phyloP scores from a whole-genome alignment of 345 rosid genomes.

The Adansonia digitata region DNA sequence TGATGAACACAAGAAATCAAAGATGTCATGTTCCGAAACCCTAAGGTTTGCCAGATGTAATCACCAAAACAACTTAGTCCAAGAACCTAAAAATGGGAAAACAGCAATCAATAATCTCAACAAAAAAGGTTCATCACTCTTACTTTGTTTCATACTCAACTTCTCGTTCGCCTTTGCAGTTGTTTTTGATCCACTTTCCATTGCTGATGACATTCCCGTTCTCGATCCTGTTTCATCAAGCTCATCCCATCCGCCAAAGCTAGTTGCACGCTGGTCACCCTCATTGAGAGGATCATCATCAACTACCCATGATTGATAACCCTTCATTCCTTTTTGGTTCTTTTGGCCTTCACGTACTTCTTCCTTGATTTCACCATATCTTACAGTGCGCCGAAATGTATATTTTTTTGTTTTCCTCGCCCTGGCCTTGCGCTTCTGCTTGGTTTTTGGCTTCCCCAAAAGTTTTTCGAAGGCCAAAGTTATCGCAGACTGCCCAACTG shows the following conservation, averaged over 20 bases:
- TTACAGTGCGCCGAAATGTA: slow-evolving; percentile 10
- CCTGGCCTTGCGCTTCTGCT: slow-evolving; percentile 24
- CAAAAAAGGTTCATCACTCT: slow-evolving; percentile 36
- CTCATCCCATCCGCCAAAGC: slow-evolving; percentile 66
- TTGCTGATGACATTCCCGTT: slow-evolving; percentile 9
- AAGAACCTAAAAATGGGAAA: slow-evolving; percentile 52
- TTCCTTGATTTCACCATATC: slow-evolving; percentile 18
- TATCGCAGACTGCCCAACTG: slow-evolving; percentile 33
- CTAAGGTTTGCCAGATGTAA: neutral
- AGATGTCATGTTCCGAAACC: neutral
- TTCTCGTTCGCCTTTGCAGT: slow-evolving; percentile 16
- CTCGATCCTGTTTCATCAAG: slow-evolving; percentile 26
- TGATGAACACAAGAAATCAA: neutral
- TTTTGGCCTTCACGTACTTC: slow-evolving; percentile 17
- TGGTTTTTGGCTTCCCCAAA: slow-evolving; percentile 14
- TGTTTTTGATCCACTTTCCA: slow-evolving; percentile 6
- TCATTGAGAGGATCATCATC: slow-evolving; percentile 18
- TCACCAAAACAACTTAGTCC: slow-evolving; percentile 47
- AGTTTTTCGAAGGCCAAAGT: slow-evolving; percentile 32
- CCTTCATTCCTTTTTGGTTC: slow-evolving; percentile 17
- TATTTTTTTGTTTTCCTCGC: slow-evolving; percentile 21
- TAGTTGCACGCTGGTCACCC: slow-evolving; percentile 13
- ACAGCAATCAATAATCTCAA: slow-evolving; percentile 52
- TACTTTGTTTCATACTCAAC: slow-evolving; percentile 24
- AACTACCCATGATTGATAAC: slow-evolving; percentile 25